Evolutionary conservation across 176 grass and related monocot genomes (phyloP).

Genomic region (Elymus sibiricus): DNA sequence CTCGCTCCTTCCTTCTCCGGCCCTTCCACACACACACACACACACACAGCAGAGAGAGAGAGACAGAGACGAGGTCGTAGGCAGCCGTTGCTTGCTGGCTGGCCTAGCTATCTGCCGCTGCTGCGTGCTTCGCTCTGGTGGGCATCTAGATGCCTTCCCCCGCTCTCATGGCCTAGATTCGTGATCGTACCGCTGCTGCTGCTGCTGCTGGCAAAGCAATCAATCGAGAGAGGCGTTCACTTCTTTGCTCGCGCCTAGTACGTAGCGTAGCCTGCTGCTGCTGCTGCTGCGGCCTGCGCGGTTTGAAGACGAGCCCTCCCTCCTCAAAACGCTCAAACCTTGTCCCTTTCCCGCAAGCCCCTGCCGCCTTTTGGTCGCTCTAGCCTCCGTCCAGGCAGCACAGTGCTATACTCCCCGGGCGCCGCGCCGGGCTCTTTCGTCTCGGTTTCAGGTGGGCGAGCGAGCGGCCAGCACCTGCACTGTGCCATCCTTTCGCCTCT

Average conservation of each 20-base stretch:
- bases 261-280: background rate
- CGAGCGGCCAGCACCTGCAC: conserved; percentile 22
- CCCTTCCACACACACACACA: too few species aligned
- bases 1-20: background rate
- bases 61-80: background rate
- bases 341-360: conserved; percentile 31
- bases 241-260: background rate
- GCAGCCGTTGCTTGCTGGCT: conserved; percentile 29
- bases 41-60: background rate
- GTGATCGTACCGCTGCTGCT: background rate
- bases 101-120: background rate
- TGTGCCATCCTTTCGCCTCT: background rate
- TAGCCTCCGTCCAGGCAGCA: too few species aligned
- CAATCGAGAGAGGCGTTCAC: background rate
- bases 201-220: background rate
- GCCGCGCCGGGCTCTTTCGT: background rate
- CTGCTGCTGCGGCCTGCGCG: background rate
- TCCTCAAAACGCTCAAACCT: background rate
- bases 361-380: conserved; percentile 43
- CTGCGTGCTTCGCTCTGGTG: background rate
- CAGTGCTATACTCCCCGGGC: background rate
- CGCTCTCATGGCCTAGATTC: background rate
- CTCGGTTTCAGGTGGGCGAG: background rate
- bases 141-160: conserved; percentile 11
- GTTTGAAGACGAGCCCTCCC: background rate